Evolutionary conservation across 768 basidiomycete genomes (phyloP), one percentile per base, ranked within the genome.

Genomic region (Tulasnella sp.): DNA sequence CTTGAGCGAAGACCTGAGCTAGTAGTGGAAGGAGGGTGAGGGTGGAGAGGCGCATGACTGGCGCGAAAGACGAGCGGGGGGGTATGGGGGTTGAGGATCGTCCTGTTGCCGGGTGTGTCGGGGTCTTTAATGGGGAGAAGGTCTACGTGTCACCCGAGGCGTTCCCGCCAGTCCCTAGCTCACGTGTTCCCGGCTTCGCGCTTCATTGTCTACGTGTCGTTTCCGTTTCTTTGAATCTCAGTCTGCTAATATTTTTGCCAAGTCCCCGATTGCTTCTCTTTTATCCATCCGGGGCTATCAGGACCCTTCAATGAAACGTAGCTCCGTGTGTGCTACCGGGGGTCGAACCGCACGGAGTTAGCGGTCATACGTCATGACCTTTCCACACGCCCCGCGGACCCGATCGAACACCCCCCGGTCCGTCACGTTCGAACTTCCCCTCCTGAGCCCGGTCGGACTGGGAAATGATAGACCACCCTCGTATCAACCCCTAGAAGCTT

Each of bases 1-100:
- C 82, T 16, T 81, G 74, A 18, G 81, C 58, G 75, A 81, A 78
- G 74, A 82, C 78, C 73, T 72, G 27, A 31, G 38, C 38, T 31
- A 79, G 40, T 21, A 79, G 46, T 36, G 78, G 78, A 36, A 79
- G 27, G 42, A 79, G 68, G 42, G 71, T n/a, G 71, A 79, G 71
- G 14, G 78, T 27, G 9, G 78, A 19, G 36, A 79, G 42, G 62
- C 78, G 78, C 78, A 79, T 79, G 73, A 44, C 46, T 31, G 78
- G 78, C 78, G 78, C 78, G 38, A 56, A 40, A 38, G 71, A 78
- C 3, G 38, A 52, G 44, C 21, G 78, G 31, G 31, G 71, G 71
- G 10, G n/a, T n/a, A n/a, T n/a, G n/a, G 16, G 76, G 31, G 31
- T 38, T 77, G 27, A 48, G 46, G 75, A 71, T 58, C 76, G 76